Evolutionary conservation across 23 red algal species (phyloP), one percentile per base, ranked within the genome.

Genomic region (Gracilaria domingensis): DNA sequence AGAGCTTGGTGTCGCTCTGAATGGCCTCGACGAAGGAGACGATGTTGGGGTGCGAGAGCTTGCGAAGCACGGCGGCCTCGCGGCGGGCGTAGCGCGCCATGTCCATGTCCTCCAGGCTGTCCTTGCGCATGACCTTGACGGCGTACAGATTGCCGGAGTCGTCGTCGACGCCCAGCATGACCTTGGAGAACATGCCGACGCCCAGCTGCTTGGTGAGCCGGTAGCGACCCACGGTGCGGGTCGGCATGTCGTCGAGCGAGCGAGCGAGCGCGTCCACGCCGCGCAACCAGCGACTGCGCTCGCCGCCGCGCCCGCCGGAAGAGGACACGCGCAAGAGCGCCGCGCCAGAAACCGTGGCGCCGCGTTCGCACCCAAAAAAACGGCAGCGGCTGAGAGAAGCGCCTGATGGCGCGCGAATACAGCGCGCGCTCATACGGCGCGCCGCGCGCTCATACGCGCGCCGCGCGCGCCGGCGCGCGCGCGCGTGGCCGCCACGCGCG

Each of bases 181-280:
- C 91, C 29, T 95, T 95, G 75, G 96, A 93, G 82, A 98, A 98
- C 80, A 89, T 91, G 69, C 96, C 96, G 28, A 91, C 84, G 66
- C 96, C 96, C 36, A 98, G 88, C 73, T 88, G 73, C 20, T 49
- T 73, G 42, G 88, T 91, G 34, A 91, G 88, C 14, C 88, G 82
- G 76, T 93, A 96, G 45, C 88, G 88, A 80, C 83, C 79, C 16
- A 96, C 84, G 0, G 92, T 94, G 48, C 89, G 89, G 3, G 87
- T 90, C 0, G 89, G 89, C 89, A 92, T 92, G 17, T 36, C 64
- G 64, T 37, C 0, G 12, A 32, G 28, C 2, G 2, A 17, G 53
- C 24, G 33, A 7, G 34, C 3, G 33, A 21, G n/a, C n/a, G n/a
- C n/a, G n/a, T n/a, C n/a, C n/a, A n/a, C n/a, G n/a, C n/a, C n/a